These are phyloP conservation scores for Ophiostoma perfectum DNA, from an alignment of 2,329 filamentous ascomycete species.

Conservation along the genomic window DNA sequence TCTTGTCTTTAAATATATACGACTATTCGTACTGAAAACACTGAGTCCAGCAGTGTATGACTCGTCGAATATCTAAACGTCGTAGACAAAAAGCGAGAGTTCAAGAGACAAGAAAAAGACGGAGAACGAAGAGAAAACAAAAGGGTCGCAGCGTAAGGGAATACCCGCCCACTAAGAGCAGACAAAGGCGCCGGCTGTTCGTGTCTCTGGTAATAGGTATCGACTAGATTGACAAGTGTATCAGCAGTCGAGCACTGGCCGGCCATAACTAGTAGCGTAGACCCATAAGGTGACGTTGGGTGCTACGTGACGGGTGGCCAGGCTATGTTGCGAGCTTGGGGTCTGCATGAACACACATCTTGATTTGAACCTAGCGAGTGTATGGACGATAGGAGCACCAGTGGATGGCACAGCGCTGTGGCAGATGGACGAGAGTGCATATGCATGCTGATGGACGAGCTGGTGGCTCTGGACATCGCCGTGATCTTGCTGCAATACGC, in stretches of 20 bases:
- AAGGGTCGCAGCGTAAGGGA: neutral
- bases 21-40: no score
- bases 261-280: neutral
- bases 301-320: neutral
- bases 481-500: no score
- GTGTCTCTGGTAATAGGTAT: neutral
- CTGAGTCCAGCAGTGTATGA: no score
- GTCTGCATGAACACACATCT: conserved; percentile 1
- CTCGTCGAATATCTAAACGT: no score
- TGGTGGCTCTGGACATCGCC: no score
- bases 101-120: no score
- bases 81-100: no score
- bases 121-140: neutral
- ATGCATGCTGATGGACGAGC: no score
- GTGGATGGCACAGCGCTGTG: no score
- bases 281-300: conserved; percentile 1
- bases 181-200: neutral
- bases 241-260: neutral
- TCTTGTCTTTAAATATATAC: no score
- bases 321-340: neutral
- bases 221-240: neutral
- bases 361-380: neutral
- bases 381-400: no score
- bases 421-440: no score
- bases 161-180: neutral